Evolutionary conservation across 345 rosid species (phyloP), one percentile per base, ranked within the genome.

Genomic region (Syzygium jambos): DNA sequence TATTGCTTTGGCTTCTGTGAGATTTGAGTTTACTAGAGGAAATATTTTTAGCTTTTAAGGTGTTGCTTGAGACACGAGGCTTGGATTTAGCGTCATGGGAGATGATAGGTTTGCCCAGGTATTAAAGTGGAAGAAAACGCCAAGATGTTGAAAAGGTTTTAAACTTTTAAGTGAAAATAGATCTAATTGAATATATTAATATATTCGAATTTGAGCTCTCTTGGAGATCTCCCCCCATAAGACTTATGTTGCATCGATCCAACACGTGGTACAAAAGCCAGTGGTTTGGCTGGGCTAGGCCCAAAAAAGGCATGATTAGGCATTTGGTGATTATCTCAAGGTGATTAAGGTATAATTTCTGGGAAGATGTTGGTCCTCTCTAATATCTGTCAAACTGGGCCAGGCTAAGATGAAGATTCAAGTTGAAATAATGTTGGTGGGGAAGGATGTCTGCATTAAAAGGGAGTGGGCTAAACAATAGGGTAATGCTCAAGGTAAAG

Each of bases 101-200:
- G 78, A 68, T 68, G 43, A 68, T 30, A 68, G 17, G 10, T 17
- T 68, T 16, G 6, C 25, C 5, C 6, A 21, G 11, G 1, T 19
- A 30, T 34, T 12, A 68, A 73, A 73, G 49, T 5, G 2, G 80
- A 73, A 73, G 25, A 34, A 73, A 9, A 34, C 13, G 2, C 11
- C 49, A 73, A 19, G 1, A 73, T 34, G 17, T 34, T 73, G 7
- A 34, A 34, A 68, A 73, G 4, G 3, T 1, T 19, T 19, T 2
- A 9, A 2, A 19, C 0, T 73, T 73, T 34, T 73, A 0, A 73
- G 49, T 73, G 2, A 73, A 34, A 73, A 3, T 11, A 34, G 0
- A 73, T 73, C 1, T 0, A 68, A 68, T 34, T 15, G 10, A 3
- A 73, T 73, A 34, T 34, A 73, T 73, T 73, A 5, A 17, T 13